Evolutionary conservation across 768 basidiomycete species (phyloP).

Genomic region (Lepiota brunneoincarnata): DNA sequence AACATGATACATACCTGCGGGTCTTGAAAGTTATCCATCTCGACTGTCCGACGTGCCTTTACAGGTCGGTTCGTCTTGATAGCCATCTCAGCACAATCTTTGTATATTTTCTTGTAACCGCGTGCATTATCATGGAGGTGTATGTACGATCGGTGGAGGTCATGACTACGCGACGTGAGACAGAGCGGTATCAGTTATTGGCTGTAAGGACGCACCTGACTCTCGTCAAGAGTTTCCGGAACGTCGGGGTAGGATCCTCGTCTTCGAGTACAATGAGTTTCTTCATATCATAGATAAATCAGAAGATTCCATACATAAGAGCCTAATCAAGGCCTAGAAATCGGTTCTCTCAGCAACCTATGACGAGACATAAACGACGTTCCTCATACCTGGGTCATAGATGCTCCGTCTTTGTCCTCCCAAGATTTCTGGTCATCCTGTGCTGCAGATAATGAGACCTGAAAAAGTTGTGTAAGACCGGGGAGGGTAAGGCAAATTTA

Average conservation of each 20-base stretch:
- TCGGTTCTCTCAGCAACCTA: not conserved
- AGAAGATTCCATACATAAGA: not conserved
- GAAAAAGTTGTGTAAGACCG: not conserved
- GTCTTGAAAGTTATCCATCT: slow-evolving; percentile 40
- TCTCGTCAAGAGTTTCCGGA: slow-evolving; percentile 26
- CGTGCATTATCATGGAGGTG: slow-evolving; percentile 24
- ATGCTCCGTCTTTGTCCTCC: slow-evolving; percentile 32
- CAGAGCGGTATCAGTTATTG: not conserved
- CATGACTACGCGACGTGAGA: slow-evolving; percentile 21
- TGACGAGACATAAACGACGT: not conserved
- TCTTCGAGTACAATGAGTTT: slow-evolving; percentile 15
- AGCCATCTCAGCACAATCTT: slow-evolving; percentile 16
- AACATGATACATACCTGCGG: slow-evolving; percentile 26
- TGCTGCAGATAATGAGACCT: slow-evolving; percentile 36
- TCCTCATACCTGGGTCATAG: slow-evolving; percentile 33
- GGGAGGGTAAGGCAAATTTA: not conserved
- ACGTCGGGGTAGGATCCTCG: slow-evolving; percentile 26
- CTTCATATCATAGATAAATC: too few relatives aligned
- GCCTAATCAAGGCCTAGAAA: not conserved
- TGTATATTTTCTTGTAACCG: slow-evolving; percentile 22
- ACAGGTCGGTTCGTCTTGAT: slow-evolving; percentile 14
- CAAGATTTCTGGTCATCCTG: slow-evolving; percentile 36
- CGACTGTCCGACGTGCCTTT: slow-evolving; percentile 13
- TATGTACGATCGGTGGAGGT: slow-evolving; percentile 29
- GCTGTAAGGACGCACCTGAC: slow-evolving; percentile 24